Percentiles rank a stretch among this genome's conserved stretches.
Conservation (phyloP, 306 rosid genomes). For the Rubus parviflorus region DNA sequence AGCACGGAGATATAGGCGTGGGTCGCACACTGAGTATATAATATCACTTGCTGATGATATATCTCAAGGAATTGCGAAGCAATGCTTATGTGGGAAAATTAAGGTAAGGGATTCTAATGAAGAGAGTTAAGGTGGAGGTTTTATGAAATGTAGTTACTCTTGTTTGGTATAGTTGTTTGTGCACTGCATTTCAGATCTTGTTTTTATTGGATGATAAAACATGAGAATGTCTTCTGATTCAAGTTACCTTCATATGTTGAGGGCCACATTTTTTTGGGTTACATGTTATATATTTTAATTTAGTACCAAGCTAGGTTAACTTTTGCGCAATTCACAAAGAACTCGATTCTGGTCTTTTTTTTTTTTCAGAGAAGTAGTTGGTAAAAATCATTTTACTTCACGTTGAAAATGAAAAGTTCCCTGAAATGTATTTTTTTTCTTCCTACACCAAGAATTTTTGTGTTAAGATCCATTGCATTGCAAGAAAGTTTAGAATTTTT, state of each 20-base stretch:
- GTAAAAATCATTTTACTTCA: neutral
- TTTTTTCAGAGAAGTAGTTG: neutral
- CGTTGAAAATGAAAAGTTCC: neutral
- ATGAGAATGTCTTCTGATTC: neutral
- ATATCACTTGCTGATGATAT: conserved; percentile 86
- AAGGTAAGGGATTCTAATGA: conserved; percentile 50
- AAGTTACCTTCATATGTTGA: neutral
- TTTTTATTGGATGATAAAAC: neutral
- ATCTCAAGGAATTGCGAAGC: conserved; percentile 95
- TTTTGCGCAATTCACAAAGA: neutral
- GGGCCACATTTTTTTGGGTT: neutral
- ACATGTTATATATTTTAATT: neutral
- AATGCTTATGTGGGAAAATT: conserved; percentile 95
- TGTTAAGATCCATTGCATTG: neutral
- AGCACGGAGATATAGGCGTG: conserved; percentile 85
- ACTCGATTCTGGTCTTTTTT: neutral
- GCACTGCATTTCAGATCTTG: neutral
- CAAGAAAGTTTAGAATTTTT: conserved; percentile 5
- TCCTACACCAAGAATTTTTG: neutral
- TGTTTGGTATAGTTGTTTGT: neutral
- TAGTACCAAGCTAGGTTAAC: neutral
- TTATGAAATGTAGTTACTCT: neutral
- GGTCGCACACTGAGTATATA: conserved; percentile 85
- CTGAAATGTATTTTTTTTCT: neutral
- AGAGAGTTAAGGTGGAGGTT: conserved; percentile 2